Conservation (phyloP, 2,329 filamentous ascomycete species). For the Aspergillus brunneoviolaceus region DNA sequence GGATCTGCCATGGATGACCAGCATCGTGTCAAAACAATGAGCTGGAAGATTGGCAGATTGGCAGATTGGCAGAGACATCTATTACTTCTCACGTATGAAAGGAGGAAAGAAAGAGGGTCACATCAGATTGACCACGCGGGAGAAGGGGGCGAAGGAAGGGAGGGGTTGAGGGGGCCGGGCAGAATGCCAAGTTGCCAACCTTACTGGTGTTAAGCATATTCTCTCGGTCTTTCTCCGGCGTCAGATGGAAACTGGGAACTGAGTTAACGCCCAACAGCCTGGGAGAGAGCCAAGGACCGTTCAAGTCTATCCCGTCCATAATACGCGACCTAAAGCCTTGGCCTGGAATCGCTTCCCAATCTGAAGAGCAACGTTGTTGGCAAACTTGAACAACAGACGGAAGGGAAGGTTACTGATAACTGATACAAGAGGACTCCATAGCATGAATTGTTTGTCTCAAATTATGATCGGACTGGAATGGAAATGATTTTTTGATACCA, state of each 20-base stretch:
- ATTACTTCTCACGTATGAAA: neutral
- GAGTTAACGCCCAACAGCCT: neutral
- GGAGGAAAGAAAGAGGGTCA: neutral
- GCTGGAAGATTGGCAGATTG: neutral
- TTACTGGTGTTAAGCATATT: conserved; percentile 42
- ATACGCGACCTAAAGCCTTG: neutral
- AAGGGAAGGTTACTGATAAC: neutral
- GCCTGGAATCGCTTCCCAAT: neutral
- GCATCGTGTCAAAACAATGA: neutral
- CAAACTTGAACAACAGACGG: neutral
- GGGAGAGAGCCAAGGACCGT: no score
- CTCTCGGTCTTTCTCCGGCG: conserved; percentile 29
- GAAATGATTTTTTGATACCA: no score
- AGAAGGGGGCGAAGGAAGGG: neutral
- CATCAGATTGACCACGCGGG: neutral
- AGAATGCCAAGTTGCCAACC: conserved; percentile 33
- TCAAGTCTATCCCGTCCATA: neutral
- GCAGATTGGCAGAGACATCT: neutral
- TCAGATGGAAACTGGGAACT: conserved; percentile 12
- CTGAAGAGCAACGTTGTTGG: neutral
- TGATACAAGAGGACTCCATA: no score
- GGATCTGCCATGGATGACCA: neutral
- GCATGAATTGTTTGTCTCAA: neutral
- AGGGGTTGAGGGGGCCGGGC: conserved; percentile 14
- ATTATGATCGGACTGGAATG: neutral